phyloP scores from a whole-genome alignment of 441 rosid species.

The Croton laevigatus region DNA sequence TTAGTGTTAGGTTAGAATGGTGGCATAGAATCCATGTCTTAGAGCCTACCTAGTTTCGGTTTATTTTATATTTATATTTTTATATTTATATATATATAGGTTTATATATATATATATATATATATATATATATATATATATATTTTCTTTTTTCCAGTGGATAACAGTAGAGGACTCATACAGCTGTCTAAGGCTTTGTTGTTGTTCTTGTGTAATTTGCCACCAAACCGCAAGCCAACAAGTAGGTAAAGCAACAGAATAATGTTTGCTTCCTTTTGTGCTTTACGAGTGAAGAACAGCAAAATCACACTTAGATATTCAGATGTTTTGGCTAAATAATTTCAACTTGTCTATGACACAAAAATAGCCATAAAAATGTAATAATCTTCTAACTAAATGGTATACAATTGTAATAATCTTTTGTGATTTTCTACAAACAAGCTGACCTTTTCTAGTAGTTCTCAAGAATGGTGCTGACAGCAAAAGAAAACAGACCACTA shows the following conservation, averaged over 20 bases:
- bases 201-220: not conserved
- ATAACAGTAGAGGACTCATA: too few relatives aligned
- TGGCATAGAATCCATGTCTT: too few relatives aligned
- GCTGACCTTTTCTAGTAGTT: not conserved
- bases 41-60: too few relatives aligned
- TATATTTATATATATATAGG: too few relatives aligned
- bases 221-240: not conserved
- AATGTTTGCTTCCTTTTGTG: not conserved
- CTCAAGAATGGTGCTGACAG: not conserved
- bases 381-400: too few relatives aligned
- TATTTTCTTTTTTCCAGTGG: too few relatives aligned
- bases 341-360: not conserved
- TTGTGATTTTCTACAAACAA: not conserved
- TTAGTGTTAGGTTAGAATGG: too few relatives aligned
- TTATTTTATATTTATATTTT: too few relatives aligned
- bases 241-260: not conserved
- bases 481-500: not conserved
- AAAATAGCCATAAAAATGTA: not conserved
- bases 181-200: too few relatives aligned
- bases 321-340: not conserved
- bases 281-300: not conserved
- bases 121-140: too few relatives aligned
- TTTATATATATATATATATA: too few relatives aligned
- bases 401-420: not conserved
- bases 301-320: not conserved